Evolutionary conservation across 192 early-diverging fungal species (phyloP), one percentile per base, ranked within the genome.

Genomic region (Thamnidium elegans): DNA sequence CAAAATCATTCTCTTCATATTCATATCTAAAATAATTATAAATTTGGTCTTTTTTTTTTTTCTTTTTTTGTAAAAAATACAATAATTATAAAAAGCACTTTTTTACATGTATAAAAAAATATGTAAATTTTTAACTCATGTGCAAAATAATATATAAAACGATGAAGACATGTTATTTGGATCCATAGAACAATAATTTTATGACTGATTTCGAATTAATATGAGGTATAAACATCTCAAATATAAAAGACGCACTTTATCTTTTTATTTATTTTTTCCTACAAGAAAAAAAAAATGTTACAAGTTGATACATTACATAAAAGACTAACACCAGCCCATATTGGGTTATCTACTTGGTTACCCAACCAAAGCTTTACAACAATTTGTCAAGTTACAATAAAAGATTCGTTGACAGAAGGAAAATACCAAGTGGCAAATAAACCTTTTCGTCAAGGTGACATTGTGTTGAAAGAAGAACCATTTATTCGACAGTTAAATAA

Each of bases 391-490:
- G 13, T 3, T 10, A 6, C 36, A 44, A 34, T 26, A 15, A 20
- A 31, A 46, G 15, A 20, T 5, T 31, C 58, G 7, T 2, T 21
- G 5, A 26, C 39, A 13, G 15, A 46, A 14, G 65, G 65, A 10
- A 39, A 36, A 10, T 36, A 32, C 48, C 30, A 56, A 26, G 14
- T 48, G 1, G 54, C 65, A 19, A 36, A n/a, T 5, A 11, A 36
- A 7, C 5, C 23, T 34, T 10, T 66, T 6, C 6, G 15, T n/a
- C 31, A 26, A 23, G 45, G 55, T 6, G 55, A 44, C 3, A 48
- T 46, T 7, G n/a, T 66, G 4, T 21, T 66, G 34, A 17, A 46
- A 36, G 65, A 66, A 21, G 11, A 13, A 10, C 55, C 65, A 9
- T 66, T 48, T 15, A 50, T 66, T 45, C 44, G 23, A 7, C 19